Base-by-base conservation (phyloP, 352 stramenopile species). In the Pythium grandisporangium region DNA sequence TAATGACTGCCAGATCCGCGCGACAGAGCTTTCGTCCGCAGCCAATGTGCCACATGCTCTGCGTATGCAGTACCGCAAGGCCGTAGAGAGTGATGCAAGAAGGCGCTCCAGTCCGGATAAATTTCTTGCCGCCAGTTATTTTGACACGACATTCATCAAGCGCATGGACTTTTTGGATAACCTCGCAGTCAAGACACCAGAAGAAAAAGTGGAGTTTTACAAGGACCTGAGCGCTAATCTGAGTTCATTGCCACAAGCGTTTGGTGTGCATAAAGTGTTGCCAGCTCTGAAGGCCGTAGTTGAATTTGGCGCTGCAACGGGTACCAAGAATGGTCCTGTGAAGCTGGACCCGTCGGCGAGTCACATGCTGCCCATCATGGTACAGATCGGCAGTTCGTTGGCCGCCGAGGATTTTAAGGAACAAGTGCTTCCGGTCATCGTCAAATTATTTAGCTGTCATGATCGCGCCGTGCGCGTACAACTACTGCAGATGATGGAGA, bases 131-230 rank as follows among this genome's bases (percentile, higher is more conserved):
- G 93, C 76, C 45, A 89, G 76, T 25, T 84, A 93, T 21, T 98
- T 98, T 59, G 78, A 96, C 44, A 95, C 88, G 42, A 64, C 84
- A 12, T 96, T 97, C 49, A 88, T 96, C 52, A 91, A 88, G 47
- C 70, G 88, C n/a, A 91, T 98, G 74, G 65, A 85, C 37, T 95
- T 96, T 58, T 48, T 98, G 17, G 84, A 97, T 54, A 94, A 97
- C 58, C 66, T 98, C 22, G 68, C 81, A 5, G 67, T 97, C 29
- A 97, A 98, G 61, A 90, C 84, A 0, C 71, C 89, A 0, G 89
- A 97, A 37, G 85, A 97, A 53, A 97, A 97, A 48, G 83, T 95
- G 27, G 70, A 72, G 24, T 97, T 97, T 52, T 96, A 97, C 69
- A 95, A 97, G 66, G 90, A 94, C 37, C 64, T 98, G 16, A 63